Evolutionary conservation across 2,329 filamentous ascomycete genomes (phyloP), one percentile per base, ranked within the genome.

Genomic region (Sporothrix inflata): DNA sequence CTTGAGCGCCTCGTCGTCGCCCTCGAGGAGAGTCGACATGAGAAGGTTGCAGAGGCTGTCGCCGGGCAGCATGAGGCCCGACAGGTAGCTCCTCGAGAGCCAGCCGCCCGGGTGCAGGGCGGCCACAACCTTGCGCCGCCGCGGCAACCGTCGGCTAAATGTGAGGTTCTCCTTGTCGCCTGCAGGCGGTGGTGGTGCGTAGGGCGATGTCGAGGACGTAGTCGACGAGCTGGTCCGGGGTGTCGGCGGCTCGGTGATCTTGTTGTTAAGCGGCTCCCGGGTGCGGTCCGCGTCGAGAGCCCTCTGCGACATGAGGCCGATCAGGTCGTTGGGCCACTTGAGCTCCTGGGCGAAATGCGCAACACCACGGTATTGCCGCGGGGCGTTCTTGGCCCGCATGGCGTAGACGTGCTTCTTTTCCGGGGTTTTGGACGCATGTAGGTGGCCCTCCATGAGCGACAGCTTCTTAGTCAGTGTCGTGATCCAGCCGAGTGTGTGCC

Each of bases 11-110:
- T 85, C 82, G n/a, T 83, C 82, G 74, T 92, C 89, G 73, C 88
- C 90, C 76, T 92, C 90, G 6, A 92, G 79, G 67, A 92, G 79
- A 3, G 89, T 88, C 1, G 89, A 87, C 84, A 92, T 92, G 61
- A 92, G 82, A 73, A 90, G 86, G 77, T 91, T 89, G 68, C 86
- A 84, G 38, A 91, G 77, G 1, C 85, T 84, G 74, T 92, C 90
- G 3, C 90, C 90, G 0, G 90, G 90, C 9, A 92, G 81, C 77
- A 91, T 85, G 60, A 92, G 78, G 0, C 90, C 89, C 45, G 89
- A 91, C 8, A 91, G 82, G 75, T 91, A 92, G 30, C 88, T 90
- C 78, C 89, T 89, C 5, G 89, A 91, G 21, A 92, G 83, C 90
- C 90, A 92, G 1, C 90, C 90, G 0, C 86, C 85, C 2, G 85